Base-by-base conservation (phyloP, 2,329 filamentous ascomycete genomes). In the Aspergillus hortae region DNA sequence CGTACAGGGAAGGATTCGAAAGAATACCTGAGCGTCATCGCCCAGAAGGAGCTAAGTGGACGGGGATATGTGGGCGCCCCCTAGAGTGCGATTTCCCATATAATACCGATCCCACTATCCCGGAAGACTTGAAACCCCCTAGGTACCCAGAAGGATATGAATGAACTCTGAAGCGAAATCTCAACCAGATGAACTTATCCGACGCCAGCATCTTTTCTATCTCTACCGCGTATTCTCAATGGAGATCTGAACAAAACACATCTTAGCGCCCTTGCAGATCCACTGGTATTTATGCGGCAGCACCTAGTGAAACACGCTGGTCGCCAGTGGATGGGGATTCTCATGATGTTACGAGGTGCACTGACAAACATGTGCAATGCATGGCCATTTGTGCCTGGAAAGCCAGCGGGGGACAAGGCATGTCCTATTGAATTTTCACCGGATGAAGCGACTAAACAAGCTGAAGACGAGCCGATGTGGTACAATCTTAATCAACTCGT, bases 151-250 rank as follows among this genome's bases (percentile, higher is more conserved):
- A 44, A 1, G 49, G 54, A 2, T 67, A 65, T 41, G 52, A 54
- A 51, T 65, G 30, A 36, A 17, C 12, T 23, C 49, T 1, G 45
- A 59, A 1, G 57, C 61, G 6, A 64, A 61, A 33, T 36, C 53
- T 4, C 23, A 59, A 44, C 56, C 51, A 2, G 60, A 64, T 47
- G 61, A 63, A 25, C 59, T 63, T 6, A 40, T 50, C 40, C 45
- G 52, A 2, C 54, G 56, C 7, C 51, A 55, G 42, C 46, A 42
- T 30, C 47, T 62, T 9, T 62, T 60, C 38, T 61, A 62, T 49
- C 33, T 55, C 4, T 64, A 64, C 47, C 59, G 56, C 32, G 43
- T 65, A 12, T 64, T 63, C 48, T 63, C 48, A 65, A 60, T 23
- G 58, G 54, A 2, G 49, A 46, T 4, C 30, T 57, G 2, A 65